A percentile compares a stretch with the other conserved stretches of the same genome.
phyloP scores from a whole-genome alignment of 257 asterid genomes.

The Solanum medicagineum region DNA sequence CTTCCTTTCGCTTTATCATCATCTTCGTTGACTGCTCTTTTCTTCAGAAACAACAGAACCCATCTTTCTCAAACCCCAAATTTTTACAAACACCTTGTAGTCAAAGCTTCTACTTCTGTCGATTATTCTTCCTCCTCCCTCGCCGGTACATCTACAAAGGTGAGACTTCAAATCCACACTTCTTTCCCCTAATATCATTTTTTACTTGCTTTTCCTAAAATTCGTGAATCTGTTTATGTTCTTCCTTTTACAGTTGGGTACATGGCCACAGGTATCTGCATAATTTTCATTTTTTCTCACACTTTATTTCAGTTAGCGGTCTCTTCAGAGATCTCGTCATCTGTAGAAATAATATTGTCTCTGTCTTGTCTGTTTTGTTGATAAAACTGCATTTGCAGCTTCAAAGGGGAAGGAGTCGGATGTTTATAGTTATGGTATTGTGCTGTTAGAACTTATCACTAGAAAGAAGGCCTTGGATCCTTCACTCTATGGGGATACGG shows the following conservation, averaged over 20 bases:
- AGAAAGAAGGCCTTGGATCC: conserved; percentile 48
- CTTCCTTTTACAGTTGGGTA: conserved; percentile 35
- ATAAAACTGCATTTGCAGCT: conserved; percentile 53
- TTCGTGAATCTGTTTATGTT: neutral
- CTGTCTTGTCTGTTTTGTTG: neutral
- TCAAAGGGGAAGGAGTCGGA: conserved; percentile 51
- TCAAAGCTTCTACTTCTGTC: conserved; percentile 37
- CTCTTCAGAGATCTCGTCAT: neutral
- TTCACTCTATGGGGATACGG: conserved; percentile 27
- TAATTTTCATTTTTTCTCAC: neutral
- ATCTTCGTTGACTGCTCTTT: neutral
- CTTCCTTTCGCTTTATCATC: conserved; percentile 6
- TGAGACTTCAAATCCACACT: neutral
- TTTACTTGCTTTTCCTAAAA: neutral
- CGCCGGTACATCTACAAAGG: conserved; percentile 8
- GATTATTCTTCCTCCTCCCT: conserved; percentile 26
- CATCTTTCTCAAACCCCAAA: neutral
- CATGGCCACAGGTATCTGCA: conserved; percentile 70
- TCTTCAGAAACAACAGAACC: conserved; percentile 14
- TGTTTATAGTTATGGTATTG: conserved; percentile 69
- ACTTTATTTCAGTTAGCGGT: neutral
- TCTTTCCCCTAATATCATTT: neutral
- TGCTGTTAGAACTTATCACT: conserved; percentile 56
- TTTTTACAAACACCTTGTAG: conserved; percentile 11
- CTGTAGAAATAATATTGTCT: neutral